Evolutionary conservation across 768 basidiomycete species (phyloP), one percentile per base, ranked within the genome.

Genomic region (Mycena olivaceomarginata): DNA sequence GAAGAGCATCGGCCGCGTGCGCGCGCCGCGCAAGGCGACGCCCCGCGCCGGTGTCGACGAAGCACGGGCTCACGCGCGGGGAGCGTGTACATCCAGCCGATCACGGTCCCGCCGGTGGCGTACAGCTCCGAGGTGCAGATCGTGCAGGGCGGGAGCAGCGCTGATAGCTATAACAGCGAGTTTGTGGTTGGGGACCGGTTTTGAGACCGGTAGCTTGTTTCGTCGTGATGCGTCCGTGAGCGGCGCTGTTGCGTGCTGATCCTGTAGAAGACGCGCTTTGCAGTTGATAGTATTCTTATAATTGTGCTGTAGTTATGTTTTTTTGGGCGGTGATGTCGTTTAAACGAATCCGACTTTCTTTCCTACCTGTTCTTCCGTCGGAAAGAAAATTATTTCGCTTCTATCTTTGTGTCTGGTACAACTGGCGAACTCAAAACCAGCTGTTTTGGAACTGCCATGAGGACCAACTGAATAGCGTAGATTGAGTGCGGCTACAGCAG

Each of bases 31-130:
- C 31, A 79, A 77, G 72, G 48, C 67, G 31, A 79, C 78, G 39
- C 78, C 78, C 78, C 1, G 72, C 72, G 46, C 78, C 78, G 1
- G 70, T 79, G 2, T 48, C 39, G n/a, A 45, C 72, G 57, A 65
- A 51, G 53, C 77, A 79, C 39, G 70, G 68, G 0, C 18, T 76
- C 46, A 71, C 72, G 64, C 74, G 75, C 71, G 78, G 75, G 75
- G 11, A 79, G 78, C 59, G 45, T 79, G 10, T 79, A 76, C 65
- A 79, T 79, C 64, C 78, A 79, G 70, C 78, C 78, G 37, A 79
- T 79, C 25, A 70, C 64, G n/a, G 78, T 79, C 16, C 78, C 78
- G 6, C 75, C 75, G 40, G 11, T 59, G 31, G 45, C 16, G 22
- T 79, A 22, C 53, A 67, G 51, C 51, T 46, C 67, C 5, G 78